Percentiles rank a stretch among this genome's conserved stretches.
Conservation (phyloP, 1,284 basidiomycete genomes). For the Rhodotorula sp. region DNA sequence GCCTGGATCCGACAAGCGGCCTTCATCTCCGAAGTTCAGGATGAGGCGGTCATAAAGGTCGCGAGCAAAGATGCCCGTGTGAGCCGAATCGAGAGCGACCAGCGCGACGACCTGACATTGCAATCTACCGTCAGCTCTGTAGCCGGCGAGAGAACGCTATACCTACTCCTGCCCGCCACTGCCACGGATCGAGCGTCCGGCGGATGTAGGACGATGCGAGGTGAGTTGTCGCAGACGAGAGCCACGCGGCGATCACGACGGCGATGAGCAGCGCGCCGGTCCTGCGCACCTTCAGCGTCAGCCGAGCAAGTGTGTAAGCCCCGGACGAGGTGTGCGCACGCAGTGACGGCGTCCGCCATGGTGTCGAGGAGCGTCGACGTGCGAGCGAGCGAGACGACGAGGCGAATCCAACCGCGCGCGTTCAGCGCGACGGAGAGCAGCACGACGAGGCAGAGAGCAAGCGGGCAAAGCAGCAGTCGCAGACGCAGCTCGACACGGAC, state of each 20-base stretch:
- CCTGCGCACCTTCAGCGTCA: not conserved
- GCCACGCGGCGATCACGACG: constrained; percentile 11
- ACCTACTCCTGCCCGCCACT: constrained; percentile 8
- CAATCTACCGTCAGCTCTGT: not conserved
- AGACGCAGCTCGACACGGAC: too few species aligned
- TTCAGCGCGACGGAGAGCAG: too few species aligned
- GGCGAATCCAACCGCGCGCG: too few species aligned
- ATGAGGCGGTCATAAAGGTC: constrained; percentile 15
- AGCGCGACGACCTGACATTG: constrained; percentile 2
- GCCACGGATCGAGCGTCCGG: constrained; percentile 9
- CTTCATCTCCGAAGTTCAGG: constrained; percentile 1
- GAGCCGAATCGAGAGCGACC: not conserved
- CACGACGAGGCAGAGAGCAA: too few species aligned
- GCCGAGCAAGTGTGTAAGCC: too few species aligned
- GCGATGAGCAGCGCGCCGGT: constrained; percentile 16
- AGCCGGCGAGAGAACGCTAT: too few species aligned
- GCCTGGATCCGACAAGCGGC: not conserved
- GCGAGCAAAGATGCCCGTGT: constrained; percentile 15
- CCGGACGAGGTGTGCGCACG: not conserved
- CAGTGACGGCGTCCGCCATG: not conserved
- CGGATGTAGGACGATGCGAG: not conserved
- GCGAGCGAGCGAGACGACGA: not conserved
- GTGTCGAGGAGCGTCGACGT: too few species aligned
- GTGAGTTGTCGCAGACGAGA: constrained; percentile 10
- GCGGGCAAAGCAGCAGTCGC: too few species aligned